These are phyloP conservation scores for Neopestalotiopsis sp. DNA, from an alignment of 2,329 filamentous ascomycete genomes.

Conservation along the genomic window DNA sequence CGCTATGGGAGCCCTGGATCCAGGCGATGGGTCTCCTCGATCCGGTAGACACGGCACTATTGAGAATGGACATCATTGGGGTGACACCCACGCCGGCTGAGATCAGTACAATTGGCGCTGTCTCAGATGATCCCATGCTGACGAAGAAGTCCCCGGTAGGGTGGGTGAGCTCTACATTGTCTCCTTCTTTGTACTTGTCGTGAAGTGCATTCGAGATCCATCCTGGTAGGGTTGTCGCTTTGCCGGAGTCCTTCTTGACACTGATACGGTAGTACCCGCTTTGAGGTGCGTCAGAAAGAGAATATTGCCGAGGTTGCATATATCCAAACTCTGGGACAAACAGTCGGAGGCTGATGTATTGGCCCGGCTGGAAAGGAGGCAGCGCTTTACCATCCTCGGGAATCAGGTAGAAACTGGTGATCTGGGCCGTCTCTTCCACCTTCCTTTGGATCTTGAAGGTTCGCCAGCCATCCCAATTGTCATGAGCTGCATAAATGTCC, in stretches of 20 bases:
- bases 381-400: constrained; percentile 64
- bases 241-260: constrained; percentile 68
- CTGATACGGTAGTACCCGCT: constrained; percentile 72
- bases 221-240: constrained; percentile 45
- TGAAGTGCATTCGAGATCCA: constrained; percentile 61
- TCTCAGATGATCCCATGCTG: constrained; percentile 47
- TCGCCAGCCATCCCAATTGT: constrained; percentile 55
- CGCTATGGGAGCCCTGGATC: constrained; percentile 64
- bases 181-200: constrained; percentile 52
- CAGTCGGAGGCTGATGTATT: constrained; percentile 73
- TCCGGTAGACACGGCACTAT: constrained; percentile 41
- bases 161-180: constrained; percentile 60
- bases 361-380: constrained; percentile 70
- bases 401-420: constrained; percentile 74
- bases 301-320: constrained; percentile 77
- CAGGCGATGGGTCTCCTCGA: constrained; percentile 60
- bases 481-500: constrained; percentile 59
- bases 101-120: constrained; percentile 66
- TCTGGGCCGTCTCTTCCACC: constrained; percentile 62
- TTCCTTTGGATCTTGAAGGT: constrained; percentile 64
- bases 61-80: constrained; percentile 69
- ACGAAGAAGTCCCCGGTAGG: constrained; percentile 68
- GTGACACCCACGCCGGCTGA: constrained; percentile 74
- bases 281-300: constrained; percentile 64
- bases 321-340: constrained; percentile 67